These are phyloP conservation scores for Metschnikowia kofuensis DNA, from an alignment of 805 yeast genomes.

Conservation along the genomic window DNA sequence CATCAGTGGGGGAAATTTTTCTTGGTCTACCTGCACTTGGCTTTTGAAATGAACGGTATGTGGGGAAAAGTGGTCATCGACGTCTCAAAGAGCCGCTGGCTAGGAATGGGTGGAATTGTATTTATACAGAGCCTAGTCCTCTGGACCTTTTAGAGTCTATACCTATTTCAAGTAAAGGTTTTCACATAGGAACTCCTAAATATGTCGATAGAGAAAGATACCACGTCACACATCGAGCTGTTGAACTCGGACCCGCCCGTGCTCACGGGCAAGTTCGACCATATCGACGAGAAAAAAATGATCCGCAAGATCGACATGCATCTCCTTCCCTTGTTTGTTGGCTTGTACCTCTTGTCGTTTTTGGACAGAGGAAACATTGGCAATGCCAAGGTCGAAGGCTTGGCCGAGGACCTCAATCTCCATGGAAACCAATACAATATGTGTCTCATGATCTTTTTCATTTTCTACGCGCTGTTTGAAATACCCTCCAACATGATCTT, in stretches of 20 bases:
- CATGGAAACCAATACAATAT: slow-evolving; percentile 59
- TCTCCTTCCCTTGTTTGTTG: slow-evolving; percentile 73
- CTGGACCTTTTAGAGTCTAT: background rate
- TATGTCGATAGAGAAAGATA: background rate
- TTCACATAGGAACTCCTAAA: no score
- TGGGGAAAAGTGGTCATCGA: no score
- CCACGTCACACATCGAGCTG: background rate
- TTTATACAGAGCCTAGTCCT: no score
- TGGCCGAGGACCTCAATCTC: slow-evolving; percentile 53
- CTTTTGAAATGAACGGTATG: background rate
- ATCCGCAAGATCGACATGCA: slow-evolving; percentile 66
- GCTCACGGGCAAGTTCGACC: slow-evolving; percentile 1
- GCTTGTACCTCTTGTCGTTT: slow-evolving; percentile 72
- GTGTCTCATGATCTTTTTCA: slow-evolving; percentile 67
- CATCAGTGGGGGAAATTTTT: background rate
- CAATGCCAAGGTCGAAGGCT: slow-evolving; percentile 73
- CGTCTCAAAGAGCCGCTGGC: no score
- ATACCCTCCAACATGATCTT: slow-evolving; percentile 61
- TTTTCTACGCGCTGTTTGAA: slow-evolving; percentile 66
- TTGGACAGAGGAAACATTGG: slow-evolving; percentile 81
- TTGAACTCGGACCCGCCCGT: background rate
- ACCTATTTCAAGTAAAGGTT: background rate
- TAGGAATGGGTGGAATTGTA: no score
- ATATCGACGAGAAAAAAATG: slow-evolving; percentile 50
- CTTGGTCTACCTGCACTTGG: background rate